phyloP scores from a whole-genome alignment of 2,329 filamentous ascomycete genomes.

The Tolypocladium pustulatum region DNA sequence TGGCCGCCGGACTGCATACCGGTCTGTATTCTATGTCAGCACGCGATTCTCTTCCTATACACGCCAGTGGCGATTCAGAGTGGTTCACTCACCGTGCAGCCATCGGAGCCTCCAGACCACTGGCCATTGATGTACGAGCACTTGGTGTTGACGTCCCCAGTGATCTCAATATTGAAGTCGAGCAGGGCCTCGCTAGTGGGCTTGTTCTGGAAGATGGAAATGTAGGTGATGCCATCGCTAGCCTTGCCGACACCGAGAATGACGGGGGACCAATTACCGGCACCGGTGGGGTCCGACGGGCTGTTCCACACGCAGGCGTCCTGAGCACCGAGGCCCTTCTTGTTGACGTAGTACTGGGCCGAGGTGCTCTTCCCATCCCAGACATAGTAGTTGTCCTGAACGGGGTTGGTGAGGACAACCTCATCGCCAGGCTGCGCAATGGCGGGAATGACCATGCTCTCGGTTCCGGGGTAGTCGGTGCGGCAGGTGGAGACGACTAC shows the following conservation, averaged over 20 bases:
- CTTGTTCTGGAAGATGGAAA: slow-evolving; percentile 76
- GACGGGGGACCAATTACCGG: slow-evolving; percentile 80
- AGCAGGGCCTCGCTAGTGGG: slow-evolving; percentile 63
- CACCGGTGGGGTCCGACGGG: slow-evolving; percentile 34
- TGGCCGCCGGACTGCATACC: slow-evolving; percentile 28
- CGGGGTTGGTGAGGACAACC: slow-evolving; percentile 63
- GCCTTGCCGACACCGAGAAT: slow-evolving; percentile 74
- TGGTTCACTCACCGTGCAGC: slow-evolving; percentile 66
- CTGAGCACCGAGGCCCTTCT: slow-evolving; percentile 53
- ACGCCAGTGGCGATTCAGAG: not conserved
- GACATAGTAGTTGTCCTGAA: slow-evolving; percentile 61
- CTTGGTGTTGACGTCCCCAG: slow-evolving; percentile 44
- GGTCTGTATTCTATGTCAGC: slow-evolving; percentile 22
- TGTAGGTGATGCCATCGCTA: slow-evolving; percentile 54
- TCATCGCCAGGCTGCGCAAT: slow-evolving; percentile 47
- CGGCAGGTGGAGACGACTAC: slow-evolving; percentile 69
- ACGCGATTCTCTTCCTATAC: not conserved
- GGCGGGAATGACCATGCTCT: slow-evolving; percentile 76
- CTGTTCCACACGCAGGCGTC: slow-evolving; percentile 69
- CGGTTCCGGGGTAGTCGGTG: slow-evolving; percentile 91
- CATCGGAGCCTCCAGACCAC: slow-evolving; percentile 47
- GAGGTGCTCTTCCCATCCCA: slow-evolving; percentile 69
- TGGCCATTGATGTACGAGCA: slow-evolving; percentile 59
- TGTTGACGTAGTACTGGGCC: slow-evolving; percentile 96
- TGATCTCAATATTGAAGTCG: slow-evolving; percentile 70